These are phyloP conservation scores for Alternaria solani DNA, from an alignment of 2,329 filamentous ascomycete genomes.

Conservation along the genomic window DNA sequence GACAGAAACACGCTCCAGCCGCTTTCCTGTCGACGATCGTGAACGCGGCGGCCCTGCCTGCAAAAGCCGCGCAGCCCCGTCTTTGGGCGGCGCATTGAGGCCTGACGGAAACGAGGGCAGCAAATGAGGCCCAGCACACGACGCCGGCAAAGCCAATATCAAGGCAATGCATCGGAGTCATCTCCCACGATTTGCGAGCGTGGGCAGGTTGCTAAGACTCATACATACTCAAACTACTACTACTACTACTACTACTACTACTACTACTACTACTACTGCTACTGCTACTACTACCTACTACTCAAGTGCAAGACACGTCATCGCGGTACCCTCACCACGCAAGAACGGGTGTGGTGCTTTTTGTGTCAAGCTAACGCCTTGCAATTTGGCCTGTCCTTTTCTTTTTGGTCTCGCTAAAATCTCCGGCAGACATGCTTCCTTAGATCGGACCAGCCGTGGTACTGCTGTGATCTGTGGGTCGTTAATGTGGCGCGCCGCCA, in stretches of 20 bases:
- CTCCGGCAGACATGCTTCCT: slow-evolving; percentile 39
- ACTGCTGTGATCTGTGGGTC: slow-evolving; percentile 44
- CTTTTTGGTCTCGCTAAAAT: slow-evolving; percentile 42
- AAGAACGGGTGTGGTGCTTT: slow-evolving; percentile 33
- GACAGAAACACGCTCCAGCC: slow-evolving; percentile 21
- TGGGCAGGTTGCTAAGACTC: slow-evolving; percentile 10
- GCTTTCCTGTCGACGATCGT: slow-evolving; percentile 25
- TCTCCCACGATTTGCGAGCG: neutral
- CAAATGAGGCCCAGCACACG: slow-evolving; percentile 36
- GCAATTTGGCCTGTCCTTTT: slow-evolving; percentile 34
- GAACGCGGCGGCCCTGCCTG: slow-evolving; percentile 33
- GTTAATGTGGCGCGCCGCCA: slow-evolving; percentile 49
- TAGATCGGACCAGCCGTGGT: slow-evolving; percentile 43
- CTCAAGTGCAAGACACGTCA: slow-evolving; percentile 41
- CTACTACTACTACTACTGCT: too few relatives aligned
- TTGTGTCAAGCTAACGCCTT: slow-evolving; percentile 40
- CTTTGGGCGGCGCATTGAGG: slow-evolving; percentile 37
- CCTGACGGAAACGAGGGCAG: slow-evolving; percentile 38
- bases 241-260: slow-evolving; percentile 14
- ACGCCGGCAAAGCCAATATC: slow-evolving; percentile 29
- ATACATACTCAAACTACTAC: neutral
- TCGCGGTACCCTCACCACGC: slow-evolving; percentile 24
- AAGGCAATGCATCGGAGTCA: slow-evolving; percentile 12
- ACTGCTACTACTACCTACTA: slow-evolving; percentile 17
- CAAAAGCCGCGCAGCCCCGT: slow-evolving; percentile 40